A percentile compares a stretch with the other conserved stretches of the same genome.
These are phyloP conservation scores for Plasmodium inui DNA, from an alignment of 169 alveolate genomes.

Conservation along the genomic window DNA sequence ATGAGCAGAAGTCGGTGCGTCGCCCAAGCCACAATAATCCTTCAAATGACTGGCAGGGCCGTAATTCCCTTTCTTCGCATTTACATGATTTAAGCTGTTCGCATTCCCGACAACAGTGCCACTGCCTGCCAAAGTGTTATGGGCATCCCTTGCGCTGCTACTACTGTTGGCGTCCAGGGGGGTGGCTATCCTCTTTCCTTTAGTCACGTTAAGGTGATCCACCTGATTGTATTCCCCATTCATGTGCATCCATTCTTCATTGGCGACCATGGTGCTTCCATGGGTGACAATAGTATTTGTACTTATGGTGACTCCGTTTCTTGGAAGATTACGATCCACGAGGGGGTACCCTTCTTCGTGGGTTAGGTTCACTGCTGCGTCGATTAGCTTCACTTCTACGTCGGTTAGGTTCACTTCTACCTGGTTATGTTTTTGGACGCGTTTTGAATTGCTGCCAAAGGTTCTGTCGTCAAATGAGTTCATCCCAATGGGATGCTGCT, in stretches of 20 bases:
- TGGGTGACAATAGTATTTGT: not conserved
- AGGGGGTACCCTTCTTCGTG: not conserved
- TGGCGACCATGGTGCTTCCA: not conserved
- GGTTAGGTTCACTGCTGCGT: not conserved
- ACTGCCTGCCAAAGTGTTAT: not conserved
- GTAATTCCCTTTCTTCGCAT: not conserved
- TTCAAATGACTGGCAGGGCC: not conserved
- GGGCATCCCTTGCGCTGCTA: not conserved
- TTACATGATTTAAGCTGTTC: not conserved
- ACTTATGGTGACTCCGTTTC: not conserved
- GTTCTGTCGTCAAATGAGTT: not conserved
- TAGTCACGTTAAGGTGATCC: not conserved
- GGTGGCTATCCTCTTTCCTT: not conserved
- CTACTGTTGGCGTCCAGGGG: not conserved
- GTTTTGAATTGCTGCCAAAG: not conserved
- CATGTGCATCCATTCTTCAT: not conserved
- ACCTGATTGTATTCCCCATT: not conserved
- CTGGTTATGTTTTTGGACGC: not conserved
- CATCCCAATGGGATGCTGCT: not conserved
- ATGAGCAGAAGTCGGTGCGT: not conserved
- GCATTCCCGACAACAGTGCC: not conserved
- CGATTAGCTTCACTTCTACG: no score
- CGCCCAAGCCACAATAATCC: not conserved
- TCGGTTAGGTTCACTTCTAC: no score
- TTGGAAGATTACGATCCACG: not conserved